These are phyloP conservation scores for Cyberlindnera meyerae DNA, from an alignment of 805 yeast genomes.

Conservation along the genomic window DNA sequence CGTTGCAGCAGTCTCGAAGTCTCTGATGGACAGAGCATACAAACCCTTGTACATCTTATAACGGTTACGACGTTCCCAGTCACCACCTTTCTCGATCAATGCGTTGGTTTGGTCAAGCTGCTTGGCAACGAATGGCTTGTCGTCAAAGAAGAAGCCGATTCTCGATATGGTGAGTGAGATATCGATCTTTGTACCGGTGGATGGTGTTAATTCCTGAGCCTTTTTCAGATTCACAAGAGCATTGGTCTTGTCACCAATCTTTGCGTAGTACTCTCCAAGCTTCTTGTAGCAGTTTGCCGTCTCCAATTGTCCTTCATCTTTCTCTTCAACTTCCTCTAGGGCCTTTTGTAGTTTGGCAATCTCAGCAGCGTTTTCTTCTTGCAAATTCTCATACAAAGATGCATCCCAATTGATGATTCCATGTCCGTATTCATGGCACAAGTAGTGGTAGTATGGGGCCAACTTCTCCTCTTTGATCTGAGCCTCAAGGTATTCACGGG, in stretches of 20 bases:
- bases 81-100: constrained; percentile 94
- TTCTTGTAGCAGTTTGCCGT: constrained; percentile 69
- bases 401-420: constrained; percentile 55
- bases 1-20: constrained; percentile 80
- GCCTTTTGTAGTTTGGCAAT: constrained; percentile 42
- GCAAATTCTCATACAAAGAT: constrained; percentile 45
- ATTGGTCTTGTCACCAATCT: constrained; percentile 73
- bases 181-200: constrained; percentile 89
- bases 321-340: constrained; percentile 45
- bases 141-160: constrained; percentile 85
- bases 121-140: constrained; percentile 61
- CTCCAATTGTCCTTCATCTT: constrained; percentile 82
- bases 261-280: constrained; percentile 84
- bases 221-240: constrained; percentile 64
- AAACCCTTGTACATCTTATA: constrained; percentile 89
- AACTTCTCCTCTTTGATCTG: constrained; percentile 56
- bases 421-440: constrained; percentile 43
- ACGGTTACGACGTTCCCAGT: constrained; percentile 97
- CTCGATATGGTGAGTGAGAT: constrained; percentile 75
- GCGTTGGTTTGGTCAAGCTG: constrained; percentile 68
- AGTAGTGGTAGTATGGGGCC: constrained; percentile 78
- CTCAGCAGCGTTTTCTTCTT: constrained; percentile 48
- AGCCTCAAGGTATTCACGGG: constrained; percentile 42
- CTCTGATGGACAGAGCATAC: constrained; percentile 76
- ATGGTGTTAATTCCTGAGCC: constrained; percentile 74